phyloP scores from a whole-genome alignment of 2,329 filamentous ascomycete genomes.

The Exophiala spinifera region DNA sequence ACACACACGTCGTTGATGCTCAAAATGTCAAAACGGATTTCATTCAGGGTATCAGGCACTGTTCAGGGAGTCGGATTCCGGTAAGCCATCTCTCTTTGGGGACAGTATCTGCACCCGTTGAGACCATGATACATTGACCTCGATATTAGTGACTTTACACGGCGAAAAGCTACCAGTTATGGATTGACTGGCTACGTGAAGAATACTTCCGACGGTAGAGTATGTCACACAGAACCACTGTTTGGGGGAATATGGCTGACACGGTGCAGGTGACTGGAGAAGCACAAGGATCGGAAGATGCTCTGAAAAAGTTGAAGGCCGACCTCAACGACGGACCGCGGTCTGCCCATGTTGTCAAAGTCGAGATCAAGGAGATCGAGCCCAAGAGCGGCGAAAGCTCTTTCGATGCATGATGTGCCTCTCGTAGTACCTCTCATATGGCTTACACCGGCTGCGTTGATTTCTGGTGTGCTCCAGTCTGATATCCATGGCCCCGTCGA shows the following conservation, averaged over 20 bases:
- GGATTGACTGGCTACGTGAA: conserved; percentile 49
- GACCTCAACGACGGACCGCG: conserved; percentile 72
- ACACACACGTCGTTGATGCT: neutral
- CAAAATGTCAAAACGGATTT: conserved; percentile 25
- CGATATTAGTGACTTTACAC: conserved; percentile 39
- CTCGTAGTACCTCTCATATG: too few relatives aligned
- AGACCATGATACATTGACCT: conserved; percentile 3
- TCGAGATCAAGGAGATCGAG: conserved; percentile 67
- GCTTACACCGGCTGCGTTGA: too few relatives aligned
- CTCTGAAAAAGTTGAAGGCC: conserved; percentile 67
- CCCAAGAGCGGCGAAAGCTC: conserved; percentile 60
- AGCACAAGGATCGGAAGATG: conserved; percentile 69
- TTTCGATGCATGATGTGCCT: conserved; percentile 16
- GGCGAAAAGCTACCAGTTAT: conserved; percentile 42
- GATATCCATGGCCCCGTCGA: too few relatives aligned
- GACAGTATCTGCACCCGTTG: neutral
- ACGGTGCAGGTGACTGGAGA: conserved; percentile 75
- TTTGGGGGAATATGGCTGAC: too few relatives aligned
- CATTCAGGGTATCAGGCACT: conserved; percentile 27
- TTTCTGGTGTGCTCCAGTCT: too few relatives aligned
- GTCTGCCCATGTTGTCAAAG: conserved; percentile 67
- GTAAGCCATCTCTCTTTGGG: conserved; percentile 12
- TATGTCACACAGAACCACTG: conserved; percentile 27
- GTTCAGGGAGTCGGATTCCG: conserved; percentile 31
- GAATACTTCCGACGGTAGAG: conserved; percentile 47